Evolutionary conservation across 2,329 filamentous ascomycete species (phyloP).

Genomic region (Epichloe uncinata): DNA sequence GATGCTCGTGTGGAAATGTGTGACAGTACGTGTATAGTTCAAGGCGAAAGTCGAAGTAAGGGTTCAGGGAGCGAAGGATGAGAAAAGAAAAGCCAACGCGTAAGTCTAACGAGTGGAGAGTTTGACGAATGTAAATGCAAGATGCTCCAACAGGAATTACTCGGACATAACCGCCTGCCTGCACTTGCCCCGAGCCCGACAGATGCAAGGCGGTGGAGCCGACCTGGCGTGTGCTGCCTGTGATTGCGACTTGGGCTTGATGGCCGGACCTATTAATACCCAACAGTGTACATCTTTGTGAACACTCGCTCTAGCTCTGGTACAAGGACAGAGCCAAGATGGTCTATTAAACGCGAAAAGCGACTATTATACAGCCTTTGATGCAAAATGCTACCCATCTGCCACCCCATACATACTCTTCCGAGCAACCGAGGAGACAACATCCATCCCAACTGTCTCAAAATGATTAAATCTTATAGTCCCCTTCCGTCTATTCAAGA

Average conservation of each 20-base stretch:
- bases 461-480: not conserved
- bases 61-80: not conserved
- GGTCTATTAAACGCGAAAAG: constrained; percentile 10
- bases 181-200: not conserved
- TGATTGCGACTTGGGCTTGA: too few relatives aligned
- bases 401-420: constrained; percentile 14
- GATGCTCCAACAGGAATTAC: not conserved
- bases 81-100: not conserved
- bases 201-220: not conserved
- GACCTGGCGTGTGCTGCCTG: too few relatives aligned
- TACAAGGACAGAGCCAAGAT: not conserved
- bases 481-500: not conserved
- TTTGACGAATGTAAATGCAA: not conserved
- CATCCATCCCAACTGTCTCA: not conserved
- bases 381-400: constrained; percentile 9
- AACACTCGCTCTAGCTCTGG: too few relatives aligned
- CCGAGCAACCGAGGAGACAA: constrained; percentile 9
- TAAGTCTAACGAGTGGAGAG: not conserved
- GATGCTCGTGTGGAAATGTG: not conserved
- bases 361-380: constrained; percentile 19
- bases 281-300: too few relatives aligned
- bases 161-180: not conserved
- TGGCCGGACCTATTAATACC: too few relatives aligned
- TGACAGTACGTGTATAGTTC: not conserved
- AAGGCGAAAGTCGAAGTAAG: not conserved